These are phyloP conservation scores for Marasmius oreades DNA, from an alignment of 1,284 basidiomycete genomes.

Conservation along the genomic window DNA sequence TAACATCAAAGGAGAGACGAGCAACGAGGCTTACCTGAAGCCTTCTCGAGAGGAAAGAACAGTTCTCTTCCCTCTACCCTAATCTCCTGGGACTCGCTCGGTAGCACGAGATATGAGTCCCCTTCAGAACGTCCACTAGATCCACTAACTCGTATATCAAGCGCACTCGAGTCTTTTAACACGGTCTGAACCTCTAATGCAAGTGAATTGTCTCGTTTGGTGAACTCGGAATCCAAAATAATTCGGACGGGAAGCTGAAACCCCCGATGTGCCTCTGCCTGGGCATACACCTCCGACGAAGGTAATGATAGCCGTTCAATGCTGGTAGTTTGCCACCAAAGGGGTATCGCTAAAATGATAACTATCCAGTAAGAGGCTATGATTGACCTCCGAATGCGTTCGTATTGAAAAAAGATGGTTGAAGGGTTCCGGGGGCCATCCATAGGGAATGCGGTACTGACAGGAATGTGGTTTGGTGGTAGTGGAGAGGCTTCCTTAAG, in stretches of 20 bases:
- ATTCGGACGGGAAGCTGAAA: conserved; percentile 53
- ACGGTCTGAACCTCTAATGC: conserved; percentile 21
- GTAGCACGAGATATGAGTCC: conserved; percentile 4
- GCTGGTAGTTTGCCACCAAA: conserved; percentile 89
- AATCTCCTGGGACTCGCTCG: not conserved
- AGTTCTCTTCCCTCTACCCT: conserved; percentile 5
- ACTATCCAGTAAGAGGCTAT: conserved; percentile 74
- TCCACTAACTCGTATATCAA: conserved; percentile 32
- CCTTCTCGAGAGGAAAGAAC: not conserved
- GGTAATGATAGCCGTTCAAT: conserved; percentile 80
- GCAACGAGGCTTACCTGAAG: conserved; percentile 1
- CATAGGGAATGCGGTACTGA: not conserved
- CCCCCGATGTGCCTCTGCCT: conserved; percentile 34
- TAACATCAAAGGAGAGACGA: not conserved
- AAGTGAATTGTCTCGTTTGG: conserved; percentile 10
- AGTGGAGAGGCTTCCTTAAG: not conserved
- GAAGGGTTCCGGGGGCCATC: conserved; percentile 10
- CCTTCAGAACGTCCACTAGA: conserved; percentile 1
- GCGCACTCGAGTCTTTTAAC: conserved; percentile 22
- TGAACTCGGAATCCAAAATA: conserved; percentile 34
- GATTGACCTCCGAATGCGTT: conserved; percentile 48
- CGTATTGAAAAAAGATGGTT: conserved; percentile 46
- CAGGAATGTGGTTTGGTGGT: not conserved
- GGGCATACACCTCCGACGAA: conserved; percentile 52
- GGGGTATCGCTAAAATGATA: conserved; percentile 69